Evolutionary conservation across 495 filamentous ascomycete species (phyloP).

Genomic region (Xanthoparmelia taractica): DNA sequence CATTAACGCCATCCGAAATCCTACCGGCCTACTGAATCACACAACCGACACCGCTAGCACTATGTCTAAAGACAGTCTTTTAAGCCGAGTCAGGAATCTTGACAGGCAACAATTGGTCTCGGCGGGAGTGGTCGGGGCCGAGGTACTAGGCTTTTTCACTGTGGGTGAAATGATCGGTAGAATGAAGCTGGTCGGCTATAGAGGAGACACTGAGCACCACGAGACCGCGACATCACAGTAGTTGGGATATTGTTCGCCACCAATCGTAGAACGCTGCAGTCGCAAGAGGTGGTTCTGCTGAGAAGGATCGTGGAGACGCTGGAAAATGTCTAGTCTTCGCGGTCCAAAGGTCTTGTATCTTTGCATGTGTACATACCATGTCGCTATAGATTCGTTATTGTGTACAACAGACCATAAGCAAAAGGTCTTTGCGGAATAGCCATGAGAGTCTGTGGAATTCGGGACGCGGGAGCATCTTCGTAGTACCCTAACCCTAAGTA

Average conservation of each 20-base stretch:
- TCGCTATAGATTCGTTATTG: slow-evolving; percentile 18
- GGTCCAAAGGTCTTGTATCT: not conserved
- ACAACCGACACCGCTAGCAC: slow-evolving; percentile 38
- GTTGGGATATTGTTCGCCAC: not conserved
- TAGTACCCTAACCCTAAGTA: no score
- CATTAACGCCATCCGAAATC: slow-evolving; percentile 60
- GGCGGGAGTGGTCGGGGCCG: slow-evolving; percentile 69
- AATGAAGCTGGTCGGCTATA: slow-evolving; percentile 89
- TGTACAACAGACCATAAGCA: slow-evolving; percentile 26
- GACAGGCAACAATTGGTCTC: slow-evolving; percentile 58
- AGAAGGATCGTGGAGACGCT: not conserved
- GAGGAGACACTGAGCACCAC: slow-evolving; percentile 54
- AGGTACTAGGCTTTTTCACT: slow-evolving; percentile 94
- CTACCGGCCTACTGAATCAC: slow-evolving; percentile 38
- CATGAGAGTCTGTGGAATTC: no score
- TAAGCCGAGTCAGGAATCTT: slow-evolving; percentile 61
- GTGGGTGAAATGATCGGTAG: slow-evolving; percentile 95
- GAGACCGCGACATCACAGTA: slow-evolving; percentile 21
- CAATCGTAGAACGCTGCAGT: not conserved
- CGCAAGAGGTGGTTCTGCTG: not conserved
- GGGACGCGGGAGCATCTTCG: no score
- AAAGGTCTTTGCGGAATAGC: not conserved
- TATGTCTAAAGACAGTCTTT: slow-evolving; percentile 41
- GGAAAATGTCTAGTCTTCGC: not conserved
- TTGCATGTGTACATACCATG: slow-evolving; percentile 25